A percentile compares a stretch with the other conserved stretches of the same genome.
Conservation (phyloP, 164 flowering plant species). For the Sedum album region DNA sequence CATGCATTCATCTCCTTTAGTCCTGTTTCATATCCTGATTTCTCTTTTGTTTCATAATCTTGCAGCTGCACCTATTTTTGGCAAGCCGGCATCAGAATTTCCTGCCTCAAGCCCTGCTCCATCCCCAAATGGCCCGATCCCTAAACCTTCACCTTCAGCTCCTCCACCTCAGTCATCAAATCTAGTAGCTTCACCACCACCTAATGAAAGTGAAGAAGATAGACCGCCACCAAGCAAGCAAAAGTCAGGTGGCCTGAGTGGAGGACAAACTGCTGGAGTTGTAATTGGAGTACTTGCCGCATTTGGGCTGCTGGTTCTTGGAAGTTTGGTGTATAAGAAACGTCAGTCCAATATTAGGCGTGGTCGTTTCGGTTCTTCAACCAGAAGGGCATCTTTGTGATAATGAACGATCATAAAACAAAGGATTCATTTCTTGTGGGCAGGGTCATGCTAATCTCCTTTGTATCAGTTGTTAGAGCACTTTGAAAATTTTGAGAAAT, state of each 20-base stretch:
- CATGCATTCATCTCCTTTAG: background rate
- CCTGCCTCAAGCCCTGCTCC: background rate
- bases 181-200: slow-evolving; percentile 9
- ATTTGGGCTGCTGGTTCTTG: slow-evolving; percentile 17
- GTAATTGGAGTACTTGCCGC: slow-evolving; percentile 23
- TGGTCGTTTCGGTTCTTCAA: slow-evolving; percentile 21
- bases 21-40: background rate
- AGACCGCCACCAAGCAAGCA: background rate
- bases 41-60: slow-evolving; percentile 3
- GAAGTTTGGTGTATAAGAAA: slow-evolving; percentile 28
- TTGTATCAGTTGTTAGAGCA: too few species aligned
- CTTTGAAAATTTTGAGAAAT: too few species aligned
- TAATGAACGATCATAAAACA: too few species aligned
- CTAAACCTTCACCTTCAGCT: slow-evolving; percentile 13
- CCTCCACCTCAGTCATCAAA: slow-evolving; percentile 11
- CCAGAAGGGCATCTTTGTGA: slow-evolving; percentile 19
- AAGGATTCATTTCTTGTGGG: too few species aligned
- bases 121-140: background rate
- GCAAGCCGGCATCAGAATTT: background rate
- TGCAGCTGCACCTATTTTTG: background rate
- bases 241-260: slow-evolving; percentile 21
- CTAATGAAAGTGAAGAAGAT: slow-evolving; percentile 11
- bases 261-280: slow-evolving; percentile 25
- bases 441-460: too few species aligned
- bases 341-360: slow-evolving; percentile 24